These are phyloP conservation scores for Xerocomellus dryophilus DNA, from an alignment of 768 basidiomycete species.

Conservation along the genomic window DNA sequence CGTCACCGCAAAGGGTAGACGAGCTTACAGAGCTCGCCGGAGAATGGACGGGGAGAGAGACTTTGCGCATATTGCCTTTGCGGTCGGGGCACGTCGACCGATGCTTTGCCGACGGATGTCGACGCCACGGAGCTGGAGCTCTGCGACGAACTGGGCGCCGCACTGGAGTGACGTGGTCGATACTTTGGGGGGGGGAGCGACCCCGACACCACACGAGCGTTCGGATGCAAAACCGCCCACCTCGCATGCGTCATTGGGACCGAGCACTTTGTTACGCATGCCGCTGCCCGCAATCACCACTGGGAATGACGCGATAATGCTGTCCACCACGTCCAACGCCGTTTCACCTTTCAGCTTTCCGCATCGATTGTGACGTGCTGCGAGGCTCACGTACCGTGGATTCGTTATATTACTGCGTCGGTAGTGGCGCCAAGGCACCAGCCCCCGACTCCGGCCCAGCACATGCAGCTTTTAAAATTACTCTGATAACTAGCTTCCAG, in stretches of 20 bases:
- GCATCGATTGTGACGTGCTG: constrained; percentile 8
- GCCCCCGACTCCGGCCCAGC: too few species aligned
- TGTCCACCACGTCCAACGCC: constrained; percentile 38
- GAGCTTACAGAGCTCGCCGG: constrained; percentile 51
- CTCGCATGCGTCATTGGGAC: constrained; percentile 38
- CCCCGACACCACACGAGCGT: constrained; percentile 48
- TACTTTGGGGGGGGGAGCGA: constrained; percentile 28
- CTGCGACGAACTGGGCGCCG: not conserved
- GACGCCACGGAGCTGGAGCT: not conserved
- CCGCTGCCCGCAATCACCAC: constrained; percentile 39
- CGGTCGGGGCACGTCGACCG: constrained; percentile 37
- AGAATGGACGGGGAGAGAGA: constrained; percentile 61
- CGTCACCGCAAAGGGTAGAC: constrained; percentile 55
- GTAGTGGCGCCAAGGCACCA: too few species aligned
- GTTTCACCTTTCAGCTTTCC: constrained; percentile 9
- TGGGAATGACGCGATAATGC: constrained; percentile 45
- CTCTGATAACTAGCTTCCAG: too few species aligned
- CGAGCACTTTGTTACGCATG: too few species aligned
- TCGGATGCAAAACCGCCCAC: constrained; percentile 59
- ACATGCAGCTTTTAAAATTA: too few species aligned
- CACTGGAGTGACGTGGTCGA: not conserved
- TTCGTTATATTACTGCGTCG: too few species aligned
- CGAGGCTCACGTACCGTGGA: too few species aligned
- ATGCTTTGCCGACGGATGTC: constrained; percentile 1
- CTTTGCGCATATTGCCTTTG: constrained; percentile 49